Evolutionary conservation across 441 rosid species (phyloP), one percentile per base, ranked within the genome.

Genomic region (Populus hybrid): DNA sequence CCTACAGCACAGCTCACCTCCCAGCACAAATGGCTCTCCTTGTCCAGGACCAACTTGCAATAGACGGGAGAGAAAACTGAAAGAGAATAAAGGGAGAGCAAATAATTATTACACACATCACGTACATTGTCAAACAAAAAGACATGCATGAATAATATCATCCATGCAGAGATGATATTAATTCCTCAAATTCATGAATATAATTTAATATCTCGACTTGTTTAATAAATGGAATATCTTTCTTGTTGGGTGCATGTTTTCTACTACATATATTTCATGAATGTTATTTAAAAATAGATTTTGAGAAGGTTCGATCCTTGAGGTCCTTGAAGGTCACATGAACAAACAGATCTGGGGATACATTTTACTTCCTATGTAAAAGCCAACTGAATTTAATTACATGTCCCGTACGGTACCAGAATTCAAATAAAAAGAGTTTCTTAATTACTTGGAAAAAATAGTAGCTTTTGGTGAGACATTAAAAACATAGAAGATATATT

Each of bases 21-120:
- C 87, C 87, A 78, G 81, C 89, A 86, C 40, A n/a, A 32, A 81
- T 74, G 82, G 74, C 38, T 76, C 75, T 74, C 74, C 32, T 64
- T 76, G 85, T 81, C 81, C 73, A 53, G 4, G 34, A 12, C 73
- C 70, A 75, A 19, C 28, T 21, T 50, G 53, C 18, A 67, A 74
- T 61, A 26, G 32, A 64, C 16, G 38, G 21, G 68, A 36, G 34
- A 42, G 69, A 19, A 64, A 30, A 28, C 59, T 63, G 36, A 70
- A 23, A 67, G 19, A 70, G 70, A 82, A 32, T 74, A 46, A 71
- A 16, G 67, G 40, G 38, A 11, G 21, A 50, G 42, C 65, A 32
- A 12, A 72, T 42, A 10, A n/a, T 71, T 3, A n/a, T 71, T 3
- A 46, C 67, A 6, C 63, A 34, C 67, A 50, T 67, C 50, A 0